Base-by-base conservation (phyloP, 352 stramenopile genomes). In the Phytopythium ostracodes region DNA sequence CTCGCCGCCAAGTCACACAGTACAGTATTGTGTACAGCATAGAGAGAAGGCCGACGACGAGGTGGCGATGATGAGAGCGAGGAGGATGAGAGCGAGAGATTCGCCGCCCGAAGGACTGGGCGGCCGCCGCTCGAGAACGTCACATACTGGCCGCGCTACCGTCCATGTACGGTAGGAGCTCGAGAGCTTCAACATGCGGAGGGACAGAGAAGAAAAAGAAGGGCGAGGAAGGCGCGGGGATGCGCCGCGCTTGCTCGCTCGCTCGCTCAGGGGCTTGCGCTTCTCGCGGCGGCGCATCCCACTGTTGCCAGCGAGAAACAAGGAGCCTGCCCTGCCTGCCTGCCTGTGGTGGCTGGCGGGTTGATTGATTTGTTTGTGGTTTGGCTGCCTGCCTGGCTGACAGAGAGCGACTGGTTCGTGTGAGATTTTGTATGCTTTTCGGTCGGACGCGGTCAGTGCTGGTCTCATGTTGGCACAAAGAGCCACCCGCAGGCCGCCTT, bases 211-310 rank as follows among this genome's bases (percentile, higher is more conserved):
- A 33, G n/a, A n/a, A 51, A 51, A 17, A 51, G 44, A 51, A 51
- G 44, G n/a, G 22, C 44, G 44, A 9, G 44, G 44, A 51, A 51
- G 38, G 17, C 44, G 10, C 44, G 44, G 44, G 42, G 44, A 51
- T 51, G 44, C 44, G 44, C 2, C 20, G 5, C 44, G 18, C 11
- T 42, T 10, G 14, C n/a, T n/a, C n/a, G n/a, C n/a, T n/a, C n/a
- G n/a, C n/a, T n/a, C n/a, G n/a, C n/a, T n/a, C n/a, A 38, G 8
- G 36, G 43, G 44, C 44, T 51, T 51, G 44, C 44, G 44, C 44
- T 51, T 51, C 44, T 51, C 44, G 22, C n/a, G n/a, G 20, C 20
- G 20, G 44, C 44, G 42, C 42, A 51, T 51, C 44, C 44, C 42
- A 47, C 42, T 47, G 42, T n/a, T 47, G 42, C 42, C 42, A 22